A percentile compares a stretch with the other conserved stretches of the same genome.
Evolutionary conservation across 495 filamentous ascomycete genomes (phyloP).

Genomic region (Xylaria scruposa): DNA sequence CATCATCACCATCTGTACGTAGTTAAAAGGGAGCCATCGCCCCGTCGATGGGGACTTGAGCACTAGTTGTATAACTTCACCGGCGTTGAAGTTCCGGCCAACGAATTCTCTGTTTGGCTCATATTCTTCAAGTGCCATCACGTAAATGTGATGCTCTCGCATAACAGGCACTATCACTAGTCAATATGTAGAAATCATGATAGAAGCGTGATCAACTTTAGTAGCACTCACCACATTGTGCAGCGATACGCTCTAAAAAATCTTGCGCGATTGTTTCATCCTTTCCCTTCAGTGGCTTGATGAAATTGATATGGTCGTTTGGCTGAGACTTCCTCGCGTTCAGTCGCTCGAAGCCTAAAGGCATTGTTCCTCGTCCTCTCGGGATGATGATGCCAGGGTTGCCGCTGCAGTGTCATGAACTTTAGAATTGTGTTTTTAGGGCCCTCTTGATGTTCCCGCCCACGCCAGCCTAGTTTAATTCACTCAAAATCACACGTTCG

Average conservation of each 20-base stretch:
- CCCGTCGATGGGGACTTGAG: slow-evolving; percentile 65
- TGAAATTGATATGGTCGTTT: slow-evolving; percentile 75
- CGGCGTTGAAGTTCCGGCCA: slow-evolving; percentile 83
- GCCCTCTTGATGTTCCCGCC: not conserved
- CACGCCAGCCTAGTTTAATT: not conserved
- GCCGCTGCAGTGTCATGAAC: not conserved
- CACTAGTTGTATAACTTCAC: slow-evolving; percentile 82
- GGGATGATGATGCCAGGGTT: slow-evolving; percentile 23
- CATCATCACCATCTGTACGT: slow-evolving; percentile 89
- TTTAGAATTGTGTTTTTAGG: not conserved
- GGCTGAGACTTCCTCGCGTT: slow-evolving; percentile 70
- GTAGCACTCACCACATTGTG: slow-evolving; percentile 64
- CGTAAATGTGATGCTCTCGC: slow-evolving; percentile 68
- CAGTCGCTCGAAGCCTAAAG: slow-evolving; percentile 69
- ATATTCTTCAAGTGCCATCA: slow-evolving; percentile 80
- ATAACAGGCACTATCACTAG: slow-evolving; percentile 65
- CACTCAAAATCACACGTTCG: not conserved
- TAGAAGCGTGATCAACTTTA: not conserved
- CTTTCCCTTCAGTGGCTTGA: slow-evolving; percentile 71
- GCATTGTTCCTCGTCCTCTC: slow-evolving; percentile 55
- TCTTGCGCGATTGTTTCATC: slow-evolving; percentile 66
- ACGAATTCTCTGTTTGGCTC: slow-evolving; percentile 75
- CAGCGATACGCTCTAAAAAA: slow-evolving; percentile 77
- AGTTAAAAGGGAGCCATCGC: slow-evolving; percentile 75
- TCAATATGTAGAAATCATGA: slow-evolving; percentile 20